Conservation (phyloP, 768 basidiomycete species). For the Auricularia sp. region DNA sequence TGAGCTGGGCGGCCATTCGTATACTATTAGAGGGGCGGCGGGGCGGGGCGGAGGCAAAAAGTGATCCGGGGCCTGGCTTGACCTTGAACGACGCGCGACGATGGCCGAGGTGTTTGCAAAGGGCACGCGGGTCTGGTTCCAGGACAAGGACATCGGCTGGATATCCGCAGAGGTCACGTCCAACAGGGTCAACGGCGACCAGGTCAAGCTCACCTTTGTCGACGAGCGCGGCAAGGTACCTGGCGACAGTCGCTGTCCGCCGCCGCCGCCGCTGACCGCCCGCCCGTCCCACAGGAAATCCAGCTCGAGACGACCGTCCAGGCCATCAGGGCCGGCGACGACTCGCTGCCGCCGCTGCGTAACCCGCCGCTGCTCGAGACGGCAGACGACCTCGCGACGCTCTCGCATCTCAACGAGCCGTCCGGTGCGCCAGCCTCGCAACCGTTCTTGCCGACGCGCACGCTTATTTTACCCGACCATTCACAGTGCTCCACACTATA, state of each 20-base stretch:
- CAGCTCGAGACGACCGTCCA: slow-evolving; percentile 68
- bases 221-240: slow-evolving; percentile 88
- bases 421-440: slow-evolving; percentile 49
- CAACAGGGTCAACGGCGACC: slow-evolving; percentile 55
- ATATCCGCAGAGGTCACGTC: slow-evolving; percentile 75
- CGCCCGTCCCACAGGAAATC: slow-evolving; percentile 47
- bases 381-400: slow-evolving; percentile 94
- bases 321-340: slow-evolving; percentile 70
- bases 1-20: slow-evolving; percentile 28
- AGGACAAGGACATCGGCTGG: slow-evolving; percentile 93
- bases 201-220: slow-evolving; percentile 73
- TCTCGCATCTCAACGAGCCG: slow-evolving; percentile 97
- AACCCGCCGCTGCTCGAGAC: slow-evolving; percentile 96
- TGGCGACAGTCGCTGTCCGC: slow-evolving; percentile 13
- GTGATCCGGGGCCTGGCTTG: neutral
- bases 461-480: neutral
- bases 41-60: neutral
- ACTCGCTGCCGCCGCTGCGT: slow-evolving; percentile 80
- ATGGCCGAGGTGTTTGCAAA: slow-evolving; percentile 14
- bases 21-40: neutral
- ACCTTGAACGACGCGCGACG: neutral
- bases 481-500: slow-evolving; percentile 86
- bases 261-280: slow-evolving; percentile 4
- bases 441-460: neutral
- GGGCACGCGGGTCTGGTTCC: slow-evolving; percentile 42